Evolutionary conservation across 805 yeast species (phyloP), one percentile per base, ranked within the genome.

Genomic region (Blastobotrys peoriensis): DNA sequence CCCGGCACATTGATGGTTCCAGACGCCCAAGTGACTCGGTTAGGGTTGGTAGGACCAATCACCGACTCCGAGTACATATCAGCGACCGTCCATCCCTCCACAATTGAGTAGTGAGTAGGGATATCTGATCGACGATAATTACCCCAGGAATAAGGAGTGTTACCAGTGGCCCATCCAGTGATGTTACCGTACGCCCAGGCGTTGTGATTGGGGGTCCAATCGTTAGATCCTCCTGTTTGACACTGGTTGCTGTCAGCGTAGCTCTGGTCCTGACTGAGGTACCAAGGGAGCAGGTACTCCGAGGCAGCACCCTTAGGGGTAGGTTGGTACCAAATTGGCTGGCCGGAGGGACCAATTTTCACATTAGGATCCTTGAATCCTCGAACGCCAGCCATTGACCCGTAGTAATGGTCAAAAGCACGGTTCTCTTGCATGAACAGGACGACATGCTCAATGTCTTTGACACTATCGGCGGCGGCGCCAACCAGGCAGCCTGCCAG

Each of bases 1-100:
- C 52, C 58, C 5, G 42, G 42, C 17, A 51, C 50, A 41, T 55
- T 55, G 28, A 55, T 45, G 2, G 54, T 41, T n/a, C 58, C 59
- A 5, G 59, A 51, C 18, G 44, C 40, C 59, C 59, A 55, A 17
- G 54, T 36, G 16, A 49, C 57, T 40, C 59, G 52, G 48, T 53
- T 53, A 18, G 59, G 57, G 20, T 45, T 47, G 21, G 59, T 55
- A 10, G 59, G 54, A 13, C 53, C 59, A 30, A 55, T 52, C 18
- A 55, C 53, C 30, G 52, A 40, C 40, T 55, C 58, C 8, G 51
- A 13, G 42, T 53, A 53, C 58, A 55, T 55, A 38, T 55, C 58
- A n/a, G 43, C 57, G 18, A 55, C 39, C 6, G 56, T 44, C 50
- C 51, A 55, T 9, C 47, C 50, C 18, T 55, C 58, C 16, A 48